Conservation (phyloP, 352 stramenopile species). For the Porosira glacialis region DNA sequence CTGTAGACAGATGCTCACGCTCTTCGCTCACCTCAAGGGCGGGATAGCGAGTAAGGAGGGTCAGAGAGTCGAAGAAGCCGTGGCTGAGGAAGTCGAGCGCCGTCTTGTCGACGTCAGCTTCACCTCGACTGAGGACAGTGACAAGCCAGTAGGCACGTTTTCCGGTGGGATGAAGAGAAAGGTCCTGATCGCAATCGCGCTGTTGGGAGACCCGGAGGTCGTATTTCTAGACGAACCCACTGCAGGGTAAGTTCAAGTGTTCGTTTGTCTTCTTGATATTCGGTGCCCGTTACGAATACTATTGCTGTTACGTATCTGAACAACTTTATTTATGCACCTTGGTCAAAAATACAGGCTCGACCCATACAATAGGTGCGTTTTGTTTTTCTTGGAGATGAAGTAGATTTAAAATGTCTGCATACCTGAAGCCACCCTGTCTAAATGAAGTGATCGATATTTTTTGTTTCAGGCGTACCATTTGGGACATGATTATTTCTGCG, state of each 20-base stretch:
- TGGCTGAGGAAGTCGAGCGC: constrained; percentile 32
- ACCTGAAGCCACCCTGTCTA: not conserved
- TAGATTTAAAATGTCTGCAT: constrained; percentile 2
- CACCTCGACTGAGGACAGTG: constrained; percentile 31
- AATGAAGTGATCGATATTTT: not conserved
- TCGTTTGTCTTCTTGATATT: too few species aligned
- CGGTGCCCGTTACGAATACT: too few species aligned
- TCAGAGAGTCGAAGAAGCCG: constrained; percentile 19
- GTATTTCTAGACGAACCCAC: constrained; percentile 44
- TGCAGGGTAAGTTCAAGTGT: too few species aligned
- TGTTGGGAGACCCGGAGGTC: constrained; percentile 88
- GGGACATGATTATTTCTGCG: constrained; percentile 84
- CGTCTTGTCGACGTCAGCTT: constrained; percentile 35
- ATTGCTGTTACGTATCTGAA: too few species aligned
- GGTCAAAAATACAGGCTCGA: too few species aligned
- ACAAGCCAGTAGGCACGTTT: constrained; percentile 20
- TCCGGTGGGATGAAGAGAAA: constrained; percentile 88
- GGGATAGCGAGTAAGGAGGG: not conserved
- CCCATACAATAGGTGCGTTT: too few species aligned
- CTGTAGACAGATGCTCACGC: constrained; percentile 56
- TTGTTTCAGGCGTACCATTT: constrained; percentile 90
- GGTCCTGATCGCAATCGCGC: constrained; percentile 89
- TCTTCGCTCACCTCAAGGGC: constrained; percentile 44
- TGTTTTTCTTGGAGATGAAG: too few species aligned
- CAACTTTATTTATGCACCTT: too few species aligned